These are phyloP conservation scores for Rhexocercosporidium sp. DNA, from an alignment of 2,329 filamentous ascomycete genomes.

Conservation along the genomic window DNA sequence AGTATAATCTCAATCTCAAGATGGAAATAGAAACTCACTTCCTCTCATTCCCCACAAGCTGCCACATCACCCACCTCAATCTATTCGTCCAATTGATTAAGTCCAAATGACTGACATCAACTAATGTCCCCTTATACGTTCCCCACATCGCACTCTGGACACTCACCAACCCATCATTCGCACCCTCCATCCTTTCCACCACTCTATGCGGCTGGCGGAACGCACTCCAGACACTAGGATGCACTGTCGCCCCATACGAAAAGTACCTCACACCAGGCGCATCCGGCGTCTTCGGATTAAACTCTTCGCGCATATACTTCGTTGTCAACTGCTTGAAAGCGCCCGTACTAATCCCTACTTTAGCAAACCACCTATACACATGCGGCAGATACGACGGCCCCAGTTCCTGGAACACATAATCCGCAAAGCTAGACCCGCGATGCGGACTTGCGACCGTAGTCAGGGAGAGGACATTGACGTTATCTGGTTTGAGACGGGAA, in stretches of 20 bases:
- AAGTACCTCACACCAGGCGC: conserved; percentile 61
- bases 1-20: conserved; percentile 11
- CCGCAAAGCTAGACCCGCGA: conserved; percentile 53
- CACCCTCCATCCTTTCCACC: conserved; percentile 57
- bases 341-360: conserved; percentile 59
- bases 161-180: conserved; percentile 72
- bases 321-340: conserved; percentile 67
- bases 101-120: conserved; percentile 67
- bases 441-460: conserved; percentile 47
- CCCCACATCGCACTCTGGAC: conserved; percentile 67
- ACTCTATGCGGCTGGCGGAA: conserved; percentile 60
- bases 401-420: conserved; percentile 56
- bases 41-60: conserved; percentile 55
- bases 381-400: conserved; percentile 56
- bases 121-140: conserved; percentile 65
- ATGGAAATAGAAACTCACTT: conserved; percentile 48
- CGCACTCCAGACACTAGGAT: conserved; percentile 67
- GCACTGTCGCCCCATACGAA: conserved; percentile 62
- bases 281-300: conserved; percentile 64
- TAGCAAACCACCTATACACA: conserved; percentile 57
- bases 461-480: conserved; percentile 50
- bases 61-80: conserved; percentile 59
- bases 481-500: conserved; percentile 54
- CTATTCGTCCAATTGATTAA: conserved; percentile 72
- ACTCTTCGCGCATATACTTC: conserved; percentile 60